A percentile compares a stretch with the other conserved stretches of the same genome.
Evolutionary conservation across 2,329 filamentous ascomycete genomes (phyloP).

Genomic region (Exophiala sp.): DNA sequence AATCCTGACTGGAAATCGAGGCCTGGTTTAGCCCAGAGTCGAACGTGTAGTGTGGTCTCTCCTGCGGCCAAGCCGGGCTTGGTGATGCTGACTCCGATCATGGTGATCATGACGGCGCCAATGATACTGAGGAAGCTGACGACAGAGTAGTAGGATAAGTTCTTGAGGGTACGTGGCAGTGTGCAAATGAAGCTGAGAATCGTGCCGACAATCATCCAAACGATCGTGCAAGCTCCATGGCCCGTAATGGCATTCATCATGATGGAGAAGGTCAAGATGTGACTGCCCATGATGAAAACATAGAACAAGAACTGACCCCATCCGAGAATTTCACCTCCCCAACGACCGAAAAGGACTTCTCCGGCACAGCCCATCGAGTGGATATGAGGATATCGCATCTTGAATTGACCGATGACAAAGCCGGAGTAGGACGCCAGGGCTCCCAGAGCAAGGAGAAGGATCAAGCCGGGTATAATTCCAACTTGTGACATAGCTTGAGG

Average conservation of each 20-base stretch:
- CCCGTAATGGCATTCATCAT: slow-evolving; percentile 64
- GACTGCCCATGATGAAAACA: slow-evolving; percentile 66
- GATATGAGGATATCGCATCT: slow-evolving; percentile 51
- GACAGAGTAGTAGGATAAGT: slow-evolving; percentile 61
- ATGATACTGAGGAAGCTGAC: slow-evolving; percentile 64
- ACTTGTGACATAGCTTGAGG: slow-evolving; percentile 51
- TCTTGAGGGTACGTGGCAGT: slow-evolving; percentile 60
- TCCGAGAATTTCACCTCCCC: slow-evolving; percentile 61
- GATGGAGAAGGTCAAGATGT: slow-evolving; percentile 66
- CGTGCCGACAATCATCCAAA: slow-evolving; percentile 59
- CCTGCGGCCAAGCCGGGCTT: slow-evolving; percentile 53
- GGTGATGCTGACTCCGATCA: slow-evolving; percentile 60
- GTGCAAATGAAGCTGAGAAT: slow-evolving; percentile 58
- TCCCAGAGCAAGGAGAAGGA: slow-evolving; percentile 54
- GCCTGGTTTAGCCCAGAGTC: slow-evolving; percentile 38
- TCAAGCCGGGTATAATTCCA: slow-evolving; percentile 54
- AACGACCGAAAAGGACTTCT: slow-evolving; percentile 49
- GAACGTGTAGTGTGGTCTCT: slow-evolving; percentile 62
- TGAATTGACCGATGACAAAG: slow-evolving; percentile 59
- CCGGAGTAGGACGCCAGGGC: slow-evolving; percentile 58
- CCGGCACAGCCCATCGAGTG: slow-evolving; percentile 68
- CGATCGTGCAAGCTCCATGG: slow-evolving; percentile 60
- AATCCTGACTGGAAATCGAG: slow-evolving; percentile 56
- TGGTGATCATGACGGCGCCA: slow-evolving; percentile 61
- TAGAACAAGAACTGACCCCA: slow-evolving; percentile 61